These are phyloP conservation scores for Colletotrichum orbiculare DNA, from an alignment of 2,329 filamentous ascomycete species.

Conservation along the genomic window DNA sequence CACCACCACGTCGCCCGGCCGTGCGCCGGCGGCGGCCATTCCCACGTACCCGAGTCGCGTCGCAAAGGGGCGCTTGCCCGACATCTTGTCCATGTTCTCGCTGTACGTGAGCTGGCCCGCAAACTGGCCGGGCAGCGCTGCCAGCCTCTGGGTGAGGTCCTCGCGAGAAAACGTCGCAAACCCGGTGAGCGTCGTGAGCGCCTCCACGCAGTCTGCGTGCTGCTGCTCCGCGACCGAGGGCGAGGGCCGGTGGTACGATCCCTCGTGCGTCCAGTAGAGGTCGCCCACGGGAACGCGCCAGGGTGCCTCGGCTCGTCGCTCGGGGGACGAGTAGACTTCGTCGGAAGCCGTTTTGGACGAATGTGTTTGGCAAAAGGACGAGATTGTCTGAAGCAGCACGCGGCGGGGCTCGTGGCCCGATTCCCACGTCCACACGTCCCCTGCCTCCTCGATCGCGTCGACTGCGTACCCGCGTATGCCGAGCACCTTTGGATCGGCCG, in stretches of 20 bases:
- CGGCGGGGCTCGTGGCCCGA: neutral
- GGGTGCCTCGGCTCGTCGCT: constrained; percentile 18
- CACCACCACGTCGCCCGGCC: constrained; percentile 32
- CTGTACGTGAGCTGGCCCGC: constrained; percentile 17
- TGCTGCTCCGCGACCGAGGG: neutral
- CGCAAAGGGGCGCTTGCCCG: constrained; percentile 26
- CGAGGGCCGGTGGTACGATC: neutral
- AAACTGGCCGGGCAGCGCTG: neutral
- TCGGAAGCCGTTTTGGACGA: neutral
- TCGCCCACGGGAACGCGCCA: constrained; percentile 32
- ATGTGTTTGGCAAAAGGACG: constrained; percentile 12
- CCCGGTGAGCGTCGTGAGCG: neutral
- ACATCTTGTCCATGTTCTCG: constrained; percentile 21
- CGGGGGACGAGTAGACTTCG: constrained; percentile 3
- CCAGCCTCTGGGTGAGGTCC: constrained; percentile 4
- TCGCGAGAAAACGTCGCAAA: neutral
- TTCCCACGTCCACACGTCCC: constrained; percentile 24
- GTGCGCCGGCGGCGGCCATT: constrained; percentile 20
- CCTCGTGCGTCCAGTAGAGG: constrained; percentile 10
- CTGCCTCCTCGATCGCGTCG: constrained; percentile 28
- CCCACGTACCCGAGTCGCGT: constrained; percentile 33
- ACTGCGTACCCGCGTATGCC: constrained; percentile 29
- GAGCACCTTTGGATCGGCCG: constrained; percentile 5
- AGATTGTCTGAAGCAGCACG: constrained; percentile 8
- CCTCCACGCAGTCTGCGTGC: constrained; percentile 17